These are phyloP conservation scores for Skeletonema grethae DNA, from an alignment of 108 stramenopile genomes.

Conservation along the genomic window DNA sequence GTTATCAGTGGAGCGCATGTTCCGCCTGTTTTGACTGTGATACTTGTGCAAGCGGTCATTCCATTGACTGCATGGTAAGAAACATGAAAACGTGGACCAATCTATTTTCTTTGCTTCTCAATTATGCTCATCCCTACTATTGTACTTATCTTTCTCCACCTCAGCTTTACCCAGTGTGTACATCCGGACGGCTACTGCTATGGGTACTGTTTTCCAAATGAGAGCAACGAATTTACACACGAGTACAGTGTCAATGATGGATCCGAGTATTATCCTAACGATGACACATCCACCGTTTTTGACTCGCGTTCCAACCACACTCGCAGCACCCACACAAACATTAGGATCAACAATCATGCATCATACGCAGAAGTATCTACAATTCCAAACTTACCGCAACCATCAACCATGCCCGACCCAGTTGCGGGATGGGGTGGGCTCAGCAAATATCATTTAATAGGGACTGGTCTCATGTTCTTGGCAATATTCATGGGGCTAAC, in stretches of 20 bases:
- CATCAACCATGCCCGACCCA: constrained; percentile 25
- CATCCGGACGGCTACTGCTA: constrained; percentile 66
- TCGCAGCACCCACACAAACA: constrained; percentile 5
- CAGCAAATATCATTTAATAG: constrained; percentile 60
- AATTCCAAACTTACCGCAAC: constrained; percentile 12
- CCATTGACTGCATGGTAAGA: constrained; percentile 72
- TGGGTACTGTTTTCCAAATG: constrained; percentile 9
- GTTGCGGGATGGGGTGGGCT: constrained; percentile 73
- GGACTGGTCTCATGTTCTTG: constrained; percentile 61
- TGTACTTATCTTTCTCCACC: neutral
- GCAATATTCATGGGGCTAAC: constrained; percentile 69
- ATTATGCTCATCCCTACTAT: neutral
- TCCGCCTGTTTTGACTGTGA: constrained; percentile 81
- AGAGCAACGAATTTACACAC: constrained; percentile 5
- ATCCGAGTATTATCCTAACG: neutral
- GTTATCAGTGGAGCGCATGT: constrained; percentile 80
- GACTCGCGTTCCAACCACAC: constrained; percentile 1
- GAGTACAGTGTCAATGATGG: constrained; percentile 7
- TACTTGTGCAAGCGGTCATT: constrained; percentile 77
- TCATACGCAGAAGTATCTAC: constrained; percentile 5
- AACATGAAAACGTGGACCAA: neutral
- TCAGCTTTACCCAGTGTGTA: constrained; percentile 63
- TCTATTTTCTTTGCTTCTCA: neutral
- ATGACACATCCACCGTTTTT: neutral
- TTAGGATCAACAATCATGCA: constrained; percentile 11